Conservation (phyloP, 352 stramenopile species). For the Vaucheria bursata region DNA sequence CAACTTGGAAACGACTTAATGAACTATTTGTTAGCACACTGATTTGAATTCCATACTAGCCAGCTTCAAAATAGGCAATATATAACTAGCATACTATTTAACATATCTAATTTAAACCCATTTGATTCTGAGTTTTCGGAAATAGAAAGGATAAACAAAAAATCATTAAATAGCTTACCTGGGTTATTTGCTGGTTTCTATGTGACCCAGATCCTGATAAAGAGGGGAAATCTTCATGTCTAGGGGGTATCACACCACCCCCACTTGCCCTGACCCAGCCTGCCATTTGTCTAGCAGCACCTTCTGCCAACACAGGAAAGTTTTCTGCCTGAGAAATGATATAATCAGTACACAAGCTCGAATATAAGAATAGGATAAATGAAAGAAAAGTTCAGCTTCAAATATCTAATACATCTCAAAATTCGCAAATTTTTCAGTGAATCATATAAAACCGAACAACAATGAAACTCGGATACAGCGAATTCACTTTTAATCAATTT, state of each 20-base stretch:
- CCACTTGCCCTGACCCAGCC: not conserved
- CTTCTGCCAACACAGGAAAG: conserved; percentile 16
- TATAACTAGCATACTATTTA: no score
- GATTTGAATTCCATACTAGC: no score
- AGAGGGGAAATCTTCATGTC: conserved; percentile 4
- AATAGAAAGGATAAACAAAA: no score
- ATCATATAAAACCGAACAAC: conserved; percentile 19
- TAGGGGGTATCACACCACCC: not conserved
- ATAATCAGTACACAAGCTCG: no score
- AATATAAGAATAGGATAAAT: not conserved
- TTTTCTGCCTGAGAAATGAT: conserved; percentile 16
- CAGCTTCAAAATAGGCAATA: no score
- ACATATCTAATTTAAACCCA: no score
- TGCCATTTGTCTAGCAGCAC: conserved; percentile 4
- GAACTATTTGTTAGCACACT: no score
- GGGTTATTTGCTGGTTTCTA: conserved; percentile 9
- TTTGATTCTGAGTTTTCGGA: no score
- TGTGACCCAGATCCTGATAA: conserved; percentile 7
- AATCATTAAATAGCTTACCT: no score
- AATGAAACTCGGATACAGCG: no score
- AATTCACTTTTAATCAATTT: no score
- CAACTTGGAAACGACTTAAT: no score
- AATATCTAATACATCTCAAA: not conserved
- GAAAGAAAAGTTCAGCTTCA: conserved; percentile 9
- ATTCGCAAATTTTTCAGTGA: not conserved